phyloP scores from a whole-genome alignment of 1,139 yeast species.

The Magnusiomyces tetraspermus region DNA sequence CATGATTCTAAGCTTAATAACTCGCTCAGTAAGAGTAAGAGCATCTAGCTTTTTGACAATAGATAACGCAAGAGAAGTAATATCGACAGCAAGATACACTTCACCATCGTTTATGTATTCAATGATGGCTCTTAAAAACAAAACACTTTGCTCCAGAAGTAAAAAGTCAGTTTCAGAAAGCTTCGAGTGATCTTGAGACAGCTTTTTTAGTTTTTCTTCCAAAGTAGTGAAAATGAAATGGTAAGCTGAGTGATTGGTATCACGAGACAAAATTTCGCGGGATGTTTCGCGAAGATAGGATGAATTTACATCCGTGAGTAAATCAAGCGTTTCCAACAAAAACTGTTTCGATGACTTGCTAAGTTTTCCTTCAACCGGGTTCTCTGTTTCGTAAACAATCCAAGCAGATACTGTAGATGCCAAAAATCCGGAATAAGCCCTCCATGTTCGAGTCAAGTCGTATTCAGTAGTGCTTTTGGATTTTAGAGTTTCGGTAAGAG shows the following conservation, averaged over 20 bases:
- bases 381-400: conserved; percentile 21
- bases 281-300: conserved; percentile 38
- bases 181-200: conserved; percentile 1
- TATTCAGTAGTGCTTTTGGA: conserved; percentile 8
- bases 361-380: conserved; percentile 15
- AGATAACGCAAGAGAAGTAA: conserved; percentile 34
- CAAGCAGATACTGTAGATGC: conserved; percentile 33
- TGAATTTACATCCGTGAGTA: conserved; percentile 20
- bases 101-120: conserved; percentile 35
- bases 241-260: conserved; percentile 38
- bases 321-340: conserved; percentile 20
- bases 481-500: conserved; percentile 28
- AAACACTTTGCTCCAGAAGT: conserved; percentile 36
- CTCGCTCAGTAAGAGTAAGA: conserved; percentile 35
- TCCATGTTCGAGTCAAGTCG: conserved; percentile 22
- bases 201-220: conserved; percentile 15
- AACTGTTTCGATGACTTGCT: conserved; percentile 17
- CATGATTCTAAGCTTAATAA: conserved; percentile 45
- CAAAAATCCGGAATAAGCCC: conserved; percentile 39
- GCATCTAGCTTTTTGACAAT: conserved; percentile 33
- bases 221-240: conserved; percentile 32
- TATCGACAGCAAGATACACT: conserved; percentile 36
- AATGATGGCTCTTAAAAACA: conserved; percentile 36
- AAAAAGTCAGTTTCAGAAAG: conserved; percentile 26
- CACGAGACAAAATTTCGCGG: conserved; percentile 40